These are phyloP conservation scores for Cyberlindnera maclurae DNA, from an alignment of 805 yeast genomes.

Conservation along the genomic window DNA sequence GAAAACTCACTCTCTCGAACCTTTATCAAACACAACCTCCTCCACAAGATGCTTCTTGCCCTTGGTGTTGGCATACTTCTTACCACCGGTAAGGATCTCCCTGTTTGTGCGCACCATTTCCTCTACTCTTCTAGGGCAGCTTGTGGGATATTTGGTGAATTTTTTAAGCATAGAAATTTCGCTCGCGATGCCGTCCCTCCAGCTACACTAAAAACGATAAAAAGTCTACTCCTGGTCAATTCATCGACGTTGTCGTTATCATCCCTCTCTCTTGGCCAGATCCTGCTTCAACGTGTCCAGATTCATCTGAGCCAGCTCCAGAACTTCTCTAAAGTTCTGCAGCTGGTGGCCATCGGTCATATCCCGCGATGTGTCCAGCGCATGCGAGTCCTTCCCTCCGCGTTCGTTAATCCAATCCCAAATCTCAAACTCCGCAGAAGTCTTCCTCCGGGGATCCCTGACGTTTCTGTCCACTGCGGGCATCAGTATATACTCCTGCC, in stretches of 20 bases:
- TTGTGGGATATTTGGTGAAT: no score
- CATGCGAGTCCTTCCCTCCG: no score
- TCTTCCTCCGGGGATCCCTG: constrained; percentile 1
- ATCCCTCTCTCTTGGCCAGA: no score
- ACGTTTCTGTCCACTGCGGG: constrained; percentile 14
- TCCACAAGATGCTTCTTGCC: constrained; percentile 62
- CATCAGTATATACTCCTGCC: constrained; percentile 16
- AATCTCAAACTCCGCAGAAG: constrained; percentile 19
- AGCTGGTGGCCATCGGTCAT: constrained; percentile 5
- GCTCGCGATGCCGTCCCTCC: no score
- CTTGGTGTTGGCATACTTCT: constrained; percentile 65
- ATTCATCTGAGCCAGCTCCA: constrained; percentile 17
- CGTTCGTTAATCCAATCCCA: constrained; percentile 24
- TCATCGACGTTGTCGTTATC: no score
- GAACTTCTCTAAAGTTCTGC: constrained; percentile 21
- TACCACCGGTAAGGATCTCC: constrained; percentile 84
- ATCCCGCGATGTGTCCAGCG: no score
- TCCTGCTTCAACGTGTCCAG: constrained; percentile 8
- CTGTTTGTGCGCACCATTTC: constrained; percentile 43
- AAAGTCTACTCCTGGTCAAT: no score
- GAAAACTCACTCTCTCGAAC: constrained; percentile 44
- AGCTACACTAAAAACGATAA: no score
- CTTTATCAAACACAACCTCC: constrained; percentile 80
- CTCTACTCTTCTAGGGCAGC: no score
- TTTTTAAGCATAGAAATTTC: neutral